Base-by-base conservation (phyloP, 768 basidiomycete species). In the Leccinum aurantiacum region DNA sequence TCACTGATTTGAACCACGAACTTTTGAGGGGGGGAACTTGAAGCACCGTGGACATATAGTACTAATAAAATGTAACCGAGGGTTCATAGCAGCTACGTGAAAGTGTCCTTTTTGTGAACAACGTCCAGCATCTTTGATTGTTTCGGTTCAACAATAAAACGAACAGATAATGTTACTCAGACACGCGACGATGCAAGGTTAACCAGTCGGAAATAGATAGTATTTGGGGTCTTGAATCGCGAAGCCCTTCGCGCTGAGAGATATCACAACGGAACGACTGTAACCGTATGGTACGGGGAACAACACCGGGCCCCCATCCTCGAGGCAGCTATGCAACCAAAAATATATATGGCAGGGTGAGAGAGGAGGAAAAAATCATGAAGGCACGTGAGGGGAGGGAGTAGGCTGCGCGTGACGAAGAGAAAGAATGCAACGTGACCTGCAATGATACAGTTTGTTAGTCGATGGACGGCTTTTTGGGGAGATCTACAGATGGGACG, bases 171-270 rank as follows among this genome's bases (percentile, higher is more conserved):
- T 53, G 38, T 15, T 35, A 33, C 53, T 52, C 22, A 13, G 41
- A 60, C 41, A 9, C 35, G 15, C 33, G 35, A 53, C 54, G 10
- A 29, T 37, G 44, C 15, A 50, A 53, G n/a, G 46, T 44, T n/a
- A 24, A 22, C 19, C 15, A 13, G 6, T 44, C 41, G n/a, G n/a
- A n/a, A 63, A 71, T 64, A 70, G 53, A 65, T 69, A 65, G 57
- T 58, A 73, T 78, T 78, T 63, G 15, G 64, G 79, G 79, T 74
- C 79, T 79, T 78, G 68, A 68, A 63, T 38, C 57, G 79, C 79
- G 79, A 80, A 80, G 79, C 80, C 79, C 79, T 80, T 80, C 80
- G 79, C 79, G 58, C n/a, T 44, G 41, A 44, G 69, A 62, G 69
- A 62, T 48, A 64, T 60, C 57, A 65, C 58, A 69, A 71, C 64